Base-by-base conservation (phyloP, 225 moss, liverwort and hornwort species). In the Physcomitrellopsis africana region DNA sequence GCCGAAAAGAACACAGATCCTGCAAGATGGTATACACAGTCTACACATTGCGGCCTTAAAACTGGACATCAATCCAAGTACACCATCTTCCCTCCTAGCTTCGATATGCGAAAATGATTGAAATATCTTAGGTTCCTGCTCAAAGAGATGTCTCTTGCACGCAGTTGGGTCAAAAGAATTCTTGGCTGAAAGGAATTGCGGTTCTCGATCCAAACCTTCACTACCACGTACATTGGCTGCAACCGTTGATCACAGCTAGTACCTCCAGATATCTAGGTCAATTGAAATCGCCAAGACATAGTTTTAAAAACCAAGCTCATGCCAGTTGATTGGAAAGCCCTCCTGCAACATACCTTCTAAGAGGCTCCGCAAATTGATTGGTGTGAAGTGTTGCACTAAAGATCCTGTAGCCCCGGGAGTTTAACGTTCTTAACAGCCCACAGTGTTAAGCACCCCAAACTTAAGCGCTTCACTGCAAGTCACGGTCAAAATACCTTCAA, bases 21-120 rank as follows among this genome's bases (percentile, higher is more conserved):
- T 81, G 62, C 47, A 67, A 66, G 29, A 67, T 45, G 17, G 13
- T 66, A 52, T 0, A 16, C 20, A 45, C 24, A 17, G 44, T 63
- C 67, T 49, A 56, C 18, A 63, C 24, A 55, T 55, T 57, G 22
- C 22, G 9, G 53, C 22, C 19, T 54, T 5, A 54, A 54, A 54
- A 37, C 54, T 54, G n/a, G 6, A 57, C 10, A 69, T 69, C 53
- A 62, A 52, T 26, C 0, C 9, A 48, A 17, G 48, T 51, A 32
- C 15, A 7, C 6, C 56, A 57, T 10, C 55, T 55, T 20, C 19
- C 55, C 6, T 16, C n/a, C 27, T 11, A 5, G 9, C 9, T 67
- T 51, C 7, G 10, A 51, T 49, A 29, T 51, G 17, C 3, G 2
- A 4, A 5, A 67, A 12, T n/a, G 5, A 11, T 18, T 5, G 3